Evolutionary conservation across 169 alveolate species (phyloP), one percentile per base, ranked within the genome.

Genomic region (Plasmodium berghei): DNA sequence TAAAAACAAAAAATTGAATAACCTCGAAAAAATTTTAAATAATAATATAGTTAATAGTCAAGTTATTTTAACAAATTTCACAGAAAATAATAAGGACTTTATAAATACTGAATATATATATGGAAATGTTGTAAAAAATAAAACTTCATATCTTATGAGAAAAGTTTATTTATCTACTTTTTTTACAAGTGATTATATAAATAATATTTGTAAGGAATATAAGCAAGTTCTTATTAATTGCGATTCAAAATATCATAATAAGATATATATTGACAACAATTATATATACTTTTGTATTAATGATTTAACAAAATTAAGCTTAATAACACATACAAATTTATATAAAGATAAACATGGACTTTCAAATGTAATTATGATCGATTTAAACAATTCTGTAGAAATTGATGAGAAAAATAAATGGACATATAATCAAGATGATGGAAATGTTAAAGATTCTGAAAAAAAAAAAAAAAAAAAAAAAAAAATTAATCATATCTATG

Each of bases 51-150:
- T 70, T 42, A 85, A 85, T 54, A 85, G 62, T 18, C 91, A 70
- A 71, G 22, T 85, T 2, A 62, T 70, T 20, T 24, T 85, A 72
- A 85, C 91, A n/a, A 85, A 67, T 42, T 85, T 85, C 59, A 72
- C 87, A 6, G 91, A 85, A 70, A 56, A 62, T 16, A 14, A 52
- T 28, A 55, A 56, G 12, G 91, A 85, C 24, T n/a, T 70, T n/a
- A 56, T 85, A 24, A 85, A 58, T 52, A n/a, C 67, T 46, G 52
- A 69, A 1, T 56, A 85, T 49, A 56, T 85, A 73, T 49, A 70
- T 52, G 40, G 49, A 24, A 58, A 52, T 26, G 14, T 85, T 45
- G 16, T 71, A 62, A 85, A 63, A 45, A 70, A 70, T 26, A 70
- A 85, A 71, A 70, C 56, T 9, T 46, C 72, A 0, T 85, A 40